phyloP scores from a whole-genome alignment of 768 basidiomycete species.

The Rhodotorula toruloides region DNA sequence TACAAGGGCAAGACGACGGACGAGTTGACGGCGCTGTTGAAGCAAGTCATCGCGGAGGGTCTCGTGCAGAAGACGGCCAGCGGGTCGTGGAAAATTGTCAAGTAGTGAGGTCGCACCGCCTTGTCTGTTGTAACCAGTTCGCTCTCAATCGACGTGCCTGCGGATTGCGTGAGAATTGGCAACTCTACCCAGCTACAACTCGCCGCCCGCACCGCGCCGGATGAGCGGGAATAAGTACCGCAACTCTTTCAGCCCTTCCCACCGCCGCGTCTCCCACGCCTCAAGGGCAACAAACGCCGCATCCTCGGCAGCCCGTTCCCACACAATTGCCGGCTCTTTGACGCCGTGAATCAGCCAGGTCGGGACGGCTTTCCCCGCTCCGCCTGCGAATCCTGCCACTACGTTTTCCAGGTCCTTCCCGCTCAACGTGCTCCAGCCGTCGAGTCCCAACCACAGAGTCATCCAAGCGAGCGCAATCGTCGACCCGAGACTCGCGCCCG shows the following conservation, averaged over 20 bases:
- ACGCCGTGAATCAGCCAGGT: slow-evolving; percentile 3
- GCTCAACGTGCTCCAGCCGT: slow-evolving; percentile 14
- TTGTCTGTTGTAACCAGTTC: background rate
- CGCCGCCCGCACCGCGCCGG: background rate
- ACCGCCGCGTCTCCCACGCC: slow-evolving; percentile 13
- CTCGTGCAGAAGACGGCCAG: slow-evolving; percentile 52
- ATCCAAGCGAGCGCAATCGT: slow-evolving; percentile 36
- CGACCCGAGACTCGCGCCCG: slow-evolving; percentile 37
- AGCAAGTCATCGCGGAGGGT: slow-evolving; percentile 71
- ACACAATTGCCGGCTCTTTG: slow-evolving; percentile 21
- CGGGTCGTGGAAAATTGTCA: slow-evolving; percentile 34
- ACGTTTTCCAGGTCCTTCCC: background rate
- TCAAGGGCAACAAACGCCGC: slow-evolving; percentile 18
- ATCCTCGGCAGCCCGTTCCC: slow-evolving; percentile 37
- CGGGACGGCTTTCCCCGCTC: background rate
- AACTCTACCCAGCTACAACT: background rate
- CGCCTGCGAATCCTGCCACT: background rate
- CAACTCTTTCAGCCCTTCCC: background rate
- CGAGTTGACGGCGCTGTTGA: slow-evolving; percentile 72
- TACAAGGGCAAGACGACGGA: slow-evolving; percentile 70
- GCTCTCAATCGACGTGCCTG: background rate
- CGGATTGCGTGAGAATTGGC: background rate
- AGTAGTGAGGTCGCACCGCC: background rate
- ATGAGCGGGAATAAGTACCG: background rate
- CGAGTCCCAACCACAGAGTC: slow-evolving; percentile 36